Conservation (phyloP, 1,139 yeast species). For the Candida tetrigidarum region DNA sequence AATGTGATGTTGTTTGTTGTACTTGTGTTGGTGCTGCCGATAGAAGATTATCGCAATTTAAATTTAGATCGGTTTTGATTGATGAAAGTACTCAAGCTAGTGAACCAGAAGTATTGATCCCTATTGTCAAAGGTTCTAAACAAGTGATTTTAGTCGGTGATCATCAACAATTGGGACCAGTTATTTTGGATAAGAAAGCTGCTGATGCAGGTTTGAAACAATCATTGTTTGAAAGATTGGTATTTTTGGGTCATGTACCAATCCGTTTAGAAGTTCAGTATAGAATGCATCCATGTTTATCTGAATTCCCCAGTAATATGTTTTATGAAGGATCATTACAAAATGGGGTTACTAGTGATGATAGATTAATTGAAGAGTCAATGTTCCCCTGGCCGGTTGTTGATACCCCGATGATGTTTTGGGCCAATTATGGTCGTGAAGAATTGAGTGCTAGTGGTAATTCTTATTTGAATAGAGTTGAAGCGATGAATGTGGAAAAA, state of each 20-base stretch:
- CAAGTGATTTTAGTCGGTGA: constrained; percentile 93
- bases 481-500: constrained; percentile 90
- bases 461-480: constrained; percentile 85
- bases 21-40: constrained; percentile 97
- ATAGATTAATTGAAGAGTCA: constrained; percentile 58
- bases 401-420: constrained; percentile 90
- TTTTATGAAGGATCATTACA: constrained; percentile 93
- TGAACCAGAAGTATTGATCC: constrained; percentile 90
- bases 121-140: constrained; percentile 86
- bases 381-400: constrained; percentile 90
- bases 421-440: constrained; percentile 91
- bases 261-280: constrained; percentile 89
- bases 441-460: constrained; percentile 85
- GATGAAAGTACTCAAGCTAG: constrained; percentile 96
- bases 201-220: constrained; percentile 86
- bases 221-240: constrained; percentile 84
- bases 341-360: constrained; percentile 83
- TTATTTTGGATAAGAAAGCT: constrained; percentile 77
- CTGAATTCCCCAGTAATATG: constrained; percentile 90
- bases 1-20: constrained; percentile 84
- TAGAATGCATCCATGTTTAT: constrained; percentile 90
- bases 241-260: constrained; percentile 85
- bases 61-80: constrained; percentile 78
- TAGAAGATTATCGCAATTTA: constrained; percentile 52
- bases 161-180: constrained; percentile 95